Percentiles rank a stretch among this genome's conserved stretches.
phyloP scores from a whole-genome alignment of 2,329 filamentous ascomycete genomes.

The Trichoderma gracile region DNA sequence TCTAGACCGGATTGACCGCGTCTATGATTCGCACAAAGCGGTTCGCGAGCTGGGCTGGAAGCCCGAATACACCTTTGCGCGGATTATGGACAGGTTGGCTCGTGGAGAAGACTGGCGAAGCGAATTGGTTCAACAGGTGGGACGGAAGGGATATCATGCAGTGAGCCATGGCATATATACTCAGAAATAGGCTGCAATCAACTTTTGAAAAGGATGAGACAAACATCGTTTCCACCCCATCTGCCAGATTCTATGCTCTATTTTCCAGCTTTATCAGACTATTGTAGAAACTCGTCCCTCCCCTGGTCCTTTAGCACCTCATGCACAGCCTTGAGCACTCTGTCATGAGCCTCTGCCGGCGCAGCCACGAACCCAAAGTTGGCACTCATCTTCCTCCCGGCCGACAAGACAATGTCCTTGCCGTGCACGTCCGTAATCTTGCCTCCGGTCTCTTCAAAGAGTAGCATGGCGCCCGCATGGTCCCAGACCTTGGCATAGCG shows the following conservation, averaged over 20 bases:
- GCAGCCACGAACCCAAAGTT: slow-evolving; percentile 61
- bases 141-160: slow-evolving; percentile 48
- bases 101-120: slow-evolving; percentile 44
- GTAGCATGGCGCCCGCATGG: slow-evolving; percentile 59
- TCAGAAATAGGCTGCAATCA: slow-evolving; percentile 28
- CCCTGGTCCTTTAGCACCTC: slow-evolving; percentile 61
- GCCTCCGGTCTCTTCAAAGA: slow-evolving; percentile 59
- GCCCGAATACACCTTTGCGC: slow-evolving; percentile 45
- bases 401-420: slow-evolving; percentile 50
- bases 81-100: slow-evolving; percentile 38
- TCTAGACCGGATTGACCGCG: slow-evolving; percentile 44
- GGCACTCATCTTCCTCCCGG: slow-evolving; percentile 49
- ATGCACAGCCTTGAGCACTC: slow-evolving; percentile 67
- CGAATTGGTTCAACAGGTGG: slow-evolving; percentile 42
- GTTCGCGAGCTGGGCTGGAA: slow-evolving; percentile 46
- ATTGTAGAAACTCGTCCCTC: slow-evolving; percentile 31
- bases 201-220: no score
- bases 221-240: no score
- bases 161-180: slow-evolving; percentile 48
- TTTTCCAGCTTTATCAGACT: neutral
- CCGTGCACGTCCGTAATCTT: slow-evolving; percentile 57
- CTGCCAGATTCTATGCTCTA: neutral
- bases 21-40: slow-evolving; percentile 48
- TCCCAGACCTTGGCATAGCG: slow-evolving; percentile 60
- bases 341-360: slow-evolving; percentile 45